These are phyloP conservation scores for Ceratocystis diversiconidia DNA, from an alignment of 2,329 filamentous ascomycete species.

Conservation along the genomic window DNA sequence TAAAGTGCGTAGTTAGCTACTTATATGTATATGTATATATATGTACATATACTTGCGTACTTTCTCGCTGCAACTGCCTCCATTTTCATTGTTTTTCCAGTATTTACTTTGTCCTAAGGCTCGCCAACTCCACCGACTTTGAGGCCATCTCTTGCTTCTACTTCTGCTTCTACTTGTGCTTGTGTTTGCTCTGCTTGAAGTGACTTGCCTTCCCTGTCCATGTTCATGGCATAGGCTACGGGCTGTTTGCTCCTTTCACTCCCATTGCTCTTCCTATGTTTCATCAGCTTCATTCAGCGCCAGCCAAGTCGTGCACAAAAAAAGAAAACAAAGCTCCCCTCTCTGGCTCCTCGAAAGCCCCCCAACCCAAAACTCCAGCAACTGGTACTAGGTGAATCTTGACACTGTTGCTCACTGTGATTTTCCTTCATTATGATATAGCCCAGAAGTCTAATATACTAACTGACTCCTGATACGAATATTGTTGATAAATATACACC, in stretches of 20 bases:
- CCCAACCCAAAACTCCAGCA: too few relatives aligned
- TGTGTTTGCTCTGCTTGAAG: background rate
- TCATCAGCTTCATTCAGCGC: background rate
- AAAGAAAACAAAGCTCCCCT: background rate
- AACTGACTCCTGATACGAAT: background rate
- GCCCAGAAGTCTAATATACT: background rate
- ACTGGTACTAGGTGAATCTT: background rate
- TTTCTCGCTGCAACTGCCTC: background rate
- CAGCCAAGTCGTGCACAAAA: background rate
- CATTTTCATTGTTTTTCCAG: background rate
- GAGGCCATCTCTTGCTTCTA: background rate
- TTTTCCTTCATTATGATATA: background rate
- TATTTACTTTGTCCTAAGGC: background rate
- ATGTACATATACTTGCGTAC: background rate
- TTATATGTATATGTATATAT: background rate
- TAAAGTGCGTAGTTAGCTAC: too few relatives aligned
- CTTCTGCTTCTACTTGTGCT: background rate
- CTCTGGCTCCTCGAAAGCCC: too few relatives aligned
- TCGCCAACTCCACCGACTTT: background rate
- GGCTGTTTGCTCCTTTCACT: background rate
- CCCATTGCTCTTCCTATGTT: constrained; percentile 2
- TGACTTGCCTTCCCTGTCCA: background rate
- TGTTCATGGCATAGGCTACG: background rate
- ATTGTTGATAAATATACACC: background rate
- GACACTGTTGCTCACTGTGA: background rate